Percentiles rank a stretch among this genome's conserved stretches.
These are phyloP conservation scores for Ogataea saltuana DNA, from an alignment of 805 yeast genomes.

Conservation along the genomic window DNA sequence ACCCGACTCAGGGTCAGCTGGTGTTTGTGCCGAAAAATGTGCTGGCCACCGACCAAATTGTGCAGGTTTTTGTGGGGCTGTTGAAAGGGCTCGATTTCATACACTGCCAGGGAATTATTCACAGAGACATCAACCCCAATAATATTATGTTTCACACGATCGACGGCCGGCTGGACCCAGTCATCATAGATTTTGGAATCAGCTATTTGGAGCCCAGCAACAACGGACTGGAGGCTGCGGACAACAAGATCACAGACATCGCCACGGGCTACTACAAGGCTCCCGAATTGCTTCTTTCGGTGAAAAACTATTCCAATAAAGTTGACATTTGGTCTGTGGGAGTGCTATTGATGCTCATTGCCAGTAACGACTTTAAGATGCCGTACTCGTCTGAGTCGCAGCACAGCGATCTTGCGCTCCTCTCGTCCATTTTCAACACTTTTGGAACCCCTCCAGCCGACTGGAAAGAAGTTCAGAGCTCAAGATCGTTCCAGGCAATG, in stretches of 20 bases:
- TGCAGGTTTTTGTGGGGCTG: conserved; percentile 38
- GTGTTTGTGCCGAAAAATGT: conserved; percentile 15
- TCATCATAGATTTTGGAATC: conserved; percentile 45
- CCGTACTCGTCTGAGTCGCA: conserved; percentile 42
- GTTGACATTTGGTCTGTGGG: conserved; percentile 78
- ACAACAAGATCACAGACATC: conserved; percentile 53
- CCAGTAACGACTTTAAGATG: conserved; percentile 40
- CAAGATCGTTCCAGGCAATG: conserved; percentile 38
- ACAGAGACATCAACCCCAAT: conserved; percentile 80
- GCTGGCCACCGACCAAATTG: conserved; percentile 17
- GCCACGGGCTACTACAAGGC: conserved; percentile 70
- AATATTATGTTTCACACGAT: conserved; percentile 42
- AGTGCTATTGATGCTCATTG: conserved; percentile 55
- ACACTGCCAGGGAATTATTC: conserved; percentile 65
- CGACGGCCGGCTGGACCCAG: conserved; percentile 30
- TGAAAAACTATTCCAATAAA: conserved; percentile 50
- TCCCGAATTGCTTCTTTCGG: conserved; percentile 70
- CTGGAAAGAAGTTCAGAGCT: conserved; percentile 47
- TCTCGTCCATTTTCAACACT: conserved; percentile 51
- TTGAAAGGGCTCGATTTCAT: conserved; percentile 56
- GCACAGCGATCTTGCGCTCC: conserved; percentile 57
- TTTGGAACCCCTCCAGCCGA: conserved; percentile 65
- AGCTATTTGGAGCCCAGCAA: conserved; percentile 48
- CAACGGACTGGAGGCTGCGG: conserved; percentile 61
- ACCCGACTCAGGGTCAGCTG: conserved; percentile 20